These are phyloP conservation scores for Rhododendron vialii DNA, from an alignment of 148 eudicot species.

Conservation along the genomic window DNA sequence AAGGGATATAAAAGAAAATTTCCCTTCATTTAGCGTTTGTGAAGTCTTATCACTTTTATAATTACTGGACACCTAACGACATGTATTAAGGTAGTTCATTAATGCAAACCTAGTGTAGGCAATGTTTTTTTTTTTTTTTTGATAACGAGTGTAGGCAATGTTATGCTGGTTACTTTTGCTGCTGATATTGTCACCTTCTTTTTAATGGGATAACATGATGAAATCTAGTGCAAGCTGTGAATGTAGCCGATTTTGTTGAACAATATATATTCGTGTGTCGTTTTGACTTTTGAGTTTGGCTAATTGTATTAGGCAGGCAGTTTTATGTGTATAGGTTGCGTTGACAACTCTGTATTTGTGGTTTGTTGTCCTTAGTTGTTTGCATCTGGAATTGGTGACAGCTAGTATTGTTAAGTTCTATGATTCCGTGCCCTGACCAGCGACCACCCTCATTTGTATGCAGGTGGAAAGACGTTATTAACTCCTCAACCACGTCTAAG, in stretches of 20 bases:
- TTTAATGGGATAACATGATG: background rate
- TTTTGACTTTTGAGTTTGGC: background rate
- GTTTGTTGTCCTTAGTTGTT: background rate
- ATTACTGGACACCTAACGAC: background rate
- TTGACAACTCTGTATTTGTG: background rate
- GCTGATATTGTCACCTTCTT: background rate
- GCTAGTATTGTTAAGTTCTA: background rate
- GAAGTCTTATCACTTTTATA: background rate
- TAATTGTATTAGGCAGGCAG: background rate
- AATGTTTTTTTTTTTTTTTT: too few relatives aligned
- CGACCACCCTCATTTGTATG: background rate
- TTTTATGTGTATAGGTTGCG: background rate
- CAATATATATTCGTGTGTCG: background rate
- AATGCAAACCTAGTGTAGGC: background rate
- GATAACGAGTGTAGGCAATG: background rate
- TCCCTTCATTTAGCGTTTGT: too few relatives aligned
- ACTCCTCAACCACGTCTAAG: slow-evolving; percentile 98
- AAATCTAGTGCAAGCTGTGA: background rate
- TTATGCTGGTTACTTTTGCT: background rate
- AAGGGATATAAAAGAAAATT: too few relatives aligned
- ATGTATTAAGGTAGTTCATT: background rate
- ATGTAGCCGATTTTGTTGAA: background rate
- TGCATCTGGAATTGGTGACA: background rate
- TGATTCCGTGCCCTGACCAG: background rate
- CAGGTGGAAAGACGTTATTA: slow-evolving; percentile 76